Percentiles rank a stretch among this genome's conserved stretches.
Evolutionary conservation across 495 filamentous ascomycete species (phyloP).

Genomic region (Schizothecium vesticola): DNA sequence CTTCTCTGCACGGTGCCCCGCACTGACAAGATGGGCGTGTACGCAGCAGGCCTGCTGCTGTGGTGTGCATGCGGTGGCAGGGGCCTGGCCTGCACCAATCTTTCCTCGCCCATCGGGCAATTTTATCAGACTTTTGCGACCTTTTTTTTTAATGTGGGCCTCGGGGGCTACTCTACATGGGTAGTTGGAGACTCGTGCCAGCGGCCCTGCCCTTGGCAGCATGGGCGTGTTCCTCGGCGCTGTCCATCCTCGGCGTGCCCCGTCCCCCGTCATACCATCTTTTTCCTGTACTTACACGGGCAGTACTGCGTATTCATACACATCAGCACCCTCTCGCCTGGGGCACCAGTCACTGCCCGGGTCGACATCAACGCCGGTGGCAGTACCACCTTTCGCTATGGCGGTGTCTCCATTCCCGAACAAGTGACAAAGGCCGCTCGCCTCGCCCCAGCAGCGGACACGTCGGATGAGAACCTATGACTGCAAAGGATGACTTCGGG

Average conservation of each 20-base stretch:
- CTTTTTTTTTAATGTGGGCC: conserved; percentile 11
- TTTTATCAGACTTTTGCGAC: conserved; percentile 33
- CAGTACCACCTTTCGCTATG: not conserved
- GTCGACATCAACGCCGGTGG: not conserved
- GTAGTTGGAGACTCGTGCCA: not conserved
- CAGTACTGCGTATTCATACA: not conserved
- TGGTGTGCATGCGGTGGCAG: conserved; percentile 25
- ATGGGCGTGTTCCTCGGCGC: not conserved
- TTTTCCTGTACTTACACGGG: not conserved
- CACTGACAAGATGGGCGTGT: conserved; percentile 12
- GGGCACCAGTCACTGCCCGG: no score
- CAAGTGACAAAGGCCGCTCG: no score
- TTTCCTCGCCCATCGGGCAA: conserved; percentile 34
- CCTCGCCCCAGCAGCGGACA: no score
- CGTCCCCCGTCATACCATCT: not conserved
- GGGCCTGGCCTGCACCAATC: conserved; percentile 26
- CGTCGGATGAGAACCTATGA: no score
- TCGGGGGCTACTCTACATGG: not conserved
- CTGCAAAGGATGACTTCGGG: not conserved
- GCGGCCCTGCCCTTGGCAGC: not conserved
- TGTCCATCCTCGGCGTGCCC: not conserved
- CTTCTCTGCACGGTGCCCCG: conserved; percentile 7
- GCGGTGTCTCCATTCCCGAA: not conserved
- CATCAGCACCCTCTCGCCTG: not conserved
- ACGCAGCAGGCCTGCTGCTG: conserved; percentile 16